Base-by-base conservation (phyloP, 2,329 filamentous ascomycete genomes). In the Xylariomycetidae sp. region DNA sequence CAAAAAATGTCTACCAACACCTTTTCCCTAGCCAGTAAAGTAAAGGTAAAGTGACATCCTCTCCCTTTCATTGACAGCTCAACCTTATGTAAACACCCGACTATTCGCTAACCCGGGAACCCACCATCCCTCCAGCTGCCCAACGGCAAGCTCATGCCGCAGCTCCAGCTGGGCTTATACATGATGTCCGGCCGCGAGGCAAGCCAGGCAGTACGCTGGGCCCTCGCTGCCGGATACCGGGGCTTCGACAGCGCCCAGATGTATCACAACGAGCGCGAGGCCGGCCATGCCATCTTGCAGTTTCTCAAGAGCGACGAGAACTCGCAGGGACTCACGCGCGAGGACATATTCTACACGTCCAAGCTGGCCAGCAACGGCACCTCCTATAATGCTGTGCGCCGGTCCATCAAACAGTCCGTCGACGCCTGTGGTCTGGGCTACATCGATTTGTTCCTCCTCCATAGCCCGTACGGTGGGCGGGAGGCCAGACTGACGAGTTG, bases 301-400 rank as follows among this genome's bases (percentile, higher is more conserved):
- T 85, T 74, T 46, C 60, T 85, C 4, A 23, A 61, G 61, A 33
- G 51, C 49, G 3, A 59, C 62, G 59, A 63, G 10, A 76, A 77
- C 42, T 62, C 57, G 0, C 48, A 64, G 0, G 67, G 64, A 0
- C 55, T 88, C 17, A 72, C 67, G 42, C 73, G 86, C 5, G 73
- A 80, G 36, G 79, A 89, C 49, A 66, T 92, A 33, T 86, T 86
- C 59, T 89, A 86, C 57, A 92, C 86, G 1, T 83, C 81, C 22
- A 94, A 92, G 63, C 70, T 92, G 11, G 78, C 77, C 2, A 77
- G 70, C 37, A 85, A 80, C 52, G 64, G 63, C 48, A 68, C 68
- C 2, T 71, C 72, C 4, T 90, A 89, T 56, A 72, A 82, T n/a
- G 63, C 66, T 4, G 84, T 84, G 16, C 72, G 80, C 31, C 64